Evolutionary conservation across 495 filamentous ascomycete species (phyloP).

Genomic region (Chlorociboria aeruginascens): DNA sequence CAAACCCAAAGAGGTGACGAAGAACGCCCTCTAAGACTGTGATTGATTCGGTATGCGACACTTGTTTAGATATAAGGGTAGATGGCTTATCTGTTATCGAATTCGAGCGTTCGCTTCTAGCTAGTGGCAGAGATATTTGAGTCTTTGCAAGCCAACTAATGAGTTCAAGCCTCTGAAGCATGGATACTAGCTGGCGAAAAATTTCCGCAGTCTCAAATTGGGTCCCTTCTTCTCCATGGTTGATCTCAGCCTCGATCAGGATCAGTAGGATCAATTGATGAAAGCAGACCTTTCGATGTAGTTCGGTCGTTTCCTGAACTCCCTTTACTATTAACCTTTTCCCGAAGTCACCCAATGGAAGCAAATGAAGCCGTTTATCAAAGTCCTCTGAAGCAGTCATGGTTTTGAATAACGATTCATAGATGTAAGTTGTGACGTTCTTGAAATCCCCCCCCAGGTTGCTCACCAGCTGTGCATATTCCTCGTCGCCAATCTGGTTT

Average conservation of each 20-base stretch:
- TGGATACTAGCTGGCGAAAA: slow-evolving; percentile 51
- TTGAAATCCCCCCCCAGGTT: slow-evolving; percentile 44
- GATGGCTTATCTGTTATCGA: slow-evolving; percentile 14
- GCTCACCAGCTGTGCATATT: slow-evolving; percentile 41
- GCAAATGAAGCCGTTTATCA: slow-evolving; percentile 23
- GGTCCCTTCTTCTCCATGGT: slow-evolving; percentile 51
- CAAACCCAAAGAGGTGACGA: slow-evolving; percentile 36
- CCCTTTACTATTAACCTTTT: slow-evolving; percentile 58
- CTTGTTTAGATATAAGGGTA: slow-evolving; percentile 19
- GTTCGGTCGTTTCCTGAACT: slow-evolving; percentile 62
- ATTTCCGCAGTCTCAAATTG: slow-evolving; percentile 55
- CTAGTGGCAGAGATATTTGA: slow-evolving; percentile 29
- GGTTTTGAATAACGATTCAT: slow-evolving; percentile 30
- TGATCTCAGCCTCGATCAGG: slow-evolving; percentile 68
- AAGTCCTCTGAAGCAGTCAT: slow-evolving; percentile 27
- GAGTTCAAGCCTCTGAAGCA: slow-evolving; percentile 63
- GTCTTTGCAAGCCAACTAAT: slow-evolving; percentile 68
- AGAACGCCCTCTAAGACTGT: slow-evolving; percentile 39
- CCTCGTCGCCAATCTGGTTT: slow-evolving; percentile 62
- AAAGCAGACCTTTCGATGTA: slow-evolving; percentile 57
- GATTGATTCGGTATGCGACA: slow-evolving; percentile 27
- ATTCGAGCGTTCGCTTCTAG: slow-evolving; percentile 24
- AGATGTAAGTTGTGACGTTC: slow-evolving; percentile 40
- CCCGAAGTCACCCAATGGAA: slow-evolving; percentile 56
- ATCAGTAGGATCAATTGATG: slow-evolving; percentile 74